Evolutionary conservation across 176 grass and related monocot genomes (phyloP).

Genomic region (Musa acuminata): DNA sequence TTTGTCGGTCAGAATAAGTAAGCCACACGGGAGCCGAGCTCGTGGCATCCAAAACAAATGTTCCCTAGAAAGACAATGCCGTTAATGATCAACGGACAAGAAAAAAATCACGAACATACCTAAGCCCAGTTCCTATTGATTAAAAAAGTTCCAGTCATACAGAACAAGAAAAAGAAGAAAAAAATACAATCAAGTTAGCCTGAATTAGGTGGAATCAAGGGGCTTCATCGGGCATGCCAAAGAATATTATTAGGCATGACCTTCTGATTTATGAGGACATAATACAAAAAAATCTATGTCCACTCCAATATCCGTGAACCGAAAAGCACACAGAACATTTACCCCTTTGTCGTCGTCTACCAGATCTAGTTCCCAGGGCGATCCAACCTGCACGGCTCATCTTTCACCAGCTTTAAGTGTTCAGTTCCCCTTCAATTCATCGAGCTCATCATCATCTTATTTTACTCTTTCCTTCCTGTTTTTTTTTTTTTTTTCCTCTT

Average conservation of each 20-base stretch:
- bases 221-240: background rate
- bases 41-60: too few relatives aligned
- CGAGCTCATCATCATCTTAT: background rate
- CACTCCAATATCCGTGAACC: background rate
- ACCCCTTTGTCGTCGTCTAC: background rate
- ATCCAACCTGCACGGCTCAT: background rate
- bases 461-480: background rate
- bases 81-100: too few relatives aligned
- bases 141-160: too few relatives aligned
- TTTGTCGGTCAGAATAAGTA: too few relatives aligned
- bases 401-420: background rate
- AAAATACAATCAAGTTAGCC: too few relatives aligned
- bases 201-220: too few relatives aligned
- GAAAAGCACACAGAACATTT: background rate
- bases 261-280: background rate
- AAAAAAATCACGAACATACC: too few relatives aligned
- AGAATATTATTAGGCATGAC: background rate
- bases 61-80: too few relatives aligned
- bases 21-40: too few relatives aligned
- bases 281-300: background rate
- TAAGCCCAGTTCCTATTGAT: too few relatives aligned
- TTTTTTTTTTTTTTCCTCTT: background rate
- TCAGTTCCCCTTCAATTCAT: background rate
- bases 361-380: background rate
- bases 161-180: too few relatives aligned